These are phyloP conservation scores for Trichophyton rubrum DNA, from an alignment of 2,329 filamentous ascomycete genomes.

Conservation along the genomic window DNA sequence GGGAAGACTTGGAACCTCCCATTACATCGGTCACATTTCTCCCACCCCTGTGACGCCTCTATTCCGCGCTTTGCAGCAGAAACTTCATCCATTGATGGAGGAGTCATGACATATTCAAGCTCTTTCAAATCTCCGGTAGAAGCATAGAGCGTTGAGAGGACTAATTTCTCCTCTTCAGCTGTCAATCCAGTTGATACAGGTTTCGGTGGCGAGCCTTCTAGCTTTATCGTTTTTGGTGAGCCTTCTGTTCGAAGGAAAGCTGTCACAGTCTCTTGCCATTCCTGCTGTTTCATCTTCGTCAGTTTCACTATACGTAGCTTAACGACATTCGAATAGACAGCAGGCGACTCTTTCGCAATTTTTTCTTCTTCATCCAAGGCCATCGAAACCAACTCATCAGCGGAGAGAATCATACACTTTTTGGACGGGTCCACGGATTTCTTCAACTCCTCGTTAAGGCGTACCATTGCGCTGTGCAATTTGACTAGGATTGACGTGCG, in stretches of 20 bases:
- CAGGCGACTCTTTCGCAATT: slow-evolving; percentile 51
- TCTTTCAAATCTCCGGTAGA: slow-evolving; percentile 21
- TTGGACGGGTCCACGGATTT: slow-evolving; percentile 23
- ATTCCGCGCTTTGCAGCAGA: slow-evolving; percentile 53
- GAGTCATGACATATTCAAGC: slow-evolving; percentile 51
- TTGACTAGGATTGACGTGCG: slow-evolving; percentile 34
- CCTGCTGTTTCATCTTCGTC: slow-evolving; percentile 57
- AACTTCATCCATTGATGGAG: slow-evolving; percentile 56
- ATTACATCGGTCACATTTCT: slow-evolving; percentile 76
- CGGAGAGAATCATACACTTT: slow-evolving; percentile 25
- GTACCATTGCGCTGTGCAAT: slow-evolving; percentile 32
- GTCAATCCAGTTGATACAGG: slow-evolving; percentile 56
- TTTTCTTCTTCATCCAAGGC: slow-evolving; percentile 59
- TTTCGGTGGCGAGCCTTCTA: slow-evolving; percentile 15
- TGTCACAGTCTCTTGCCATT: slow-evolving; percentile 57
- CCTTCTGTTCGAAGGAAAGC: slow-evolving; percentile 22
- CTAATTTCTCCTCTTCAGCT: slow-evolving; percentile 49
- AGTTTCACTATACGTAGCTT: slow-evolving; percentile 67
- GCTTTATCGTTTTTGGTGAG: background rate
- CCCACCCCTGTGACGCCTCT: slow-evolving; percentile 59
- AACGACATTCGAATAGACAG: slow-evolving; percentile 71
- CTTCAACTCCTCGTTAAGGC: slow-evolving; percentile 29
- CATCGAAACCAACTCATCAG: slow-evolving; percentile 35
- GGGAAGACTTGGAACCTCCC: slow-evolving; percentile 87
- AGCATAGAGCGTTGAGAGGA: slow-evolving; percentile 33